Evolutionary conservation across 2,329 filamentous ascomycete species (phyloP).

Genomic region (Colletotrichum sp.): DNA sequence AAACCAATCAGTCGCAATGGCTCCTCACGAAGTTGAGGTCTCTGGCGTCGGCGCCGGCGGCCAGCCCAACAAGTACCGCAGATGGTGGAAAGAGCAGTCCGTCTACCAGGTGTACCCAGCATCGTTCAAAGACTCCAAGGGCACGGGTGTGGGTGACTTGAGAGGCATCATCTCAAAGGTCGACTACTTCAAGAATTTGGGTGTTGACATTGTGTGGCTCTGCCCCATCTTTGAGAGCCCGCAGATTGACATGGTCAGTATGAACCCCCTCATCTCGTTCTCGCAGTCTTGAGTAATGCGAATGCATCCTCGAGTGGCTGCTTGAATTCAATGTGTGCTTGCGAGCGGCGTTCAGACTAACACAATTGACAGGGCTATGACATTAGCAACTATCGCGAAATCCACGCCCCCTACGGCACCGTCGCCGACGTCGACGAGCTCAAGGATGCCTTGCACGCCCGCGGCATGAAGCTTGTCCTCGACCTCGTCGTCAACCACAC

Average conservation of each 20-base stretch:
- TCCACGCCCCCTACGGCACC: constrained; percentile 71
- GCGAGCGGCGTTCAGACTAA: background rate
- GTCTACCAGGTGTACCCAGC: constrained; percentile 69
- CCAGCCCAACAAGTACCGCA: constrained; percentile 19
- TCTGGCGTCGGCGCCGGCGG: background rate
- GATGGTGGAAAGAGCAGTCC: constrained; percentile 65
- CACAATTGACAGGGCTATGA: constrained; percentile 61
- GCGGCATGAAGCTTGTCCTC: constrained; percentile 72
- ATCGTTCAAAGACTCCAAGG: constrained; percentile 65
- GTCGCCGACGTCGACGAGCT: constrained; percentile 70
- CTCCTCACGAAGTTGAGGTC: background rate
- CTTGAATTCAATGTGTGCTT: background rate
- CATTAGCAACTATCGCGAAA: constrained; percentile 69
- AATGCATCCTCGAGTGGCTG: background rate
- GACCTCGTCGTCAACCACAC: constrained; percentile 81
- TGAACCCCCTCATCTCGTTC: background rate
- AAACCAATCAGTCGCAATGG: background rate
- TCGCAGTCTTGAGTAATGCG: background rate
- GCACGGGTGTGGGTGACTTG: constrained; percentile 61
- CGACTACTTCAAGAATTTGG: constrained; percentile 59
- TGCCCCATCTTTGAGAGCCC: constrained; percentile 56
- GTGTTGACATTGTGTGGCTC: constrained; percentile 64
- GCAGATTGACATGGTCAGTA: constrained; percentile 65
- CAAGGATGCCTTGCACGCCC: constrained; percentile 63
- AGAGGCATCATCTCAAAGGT: constrained; percentile 61